Evolutionary conservation across 306 rosid species (phyloP).

Genomic region (Prunus kanzakura): DNA sequence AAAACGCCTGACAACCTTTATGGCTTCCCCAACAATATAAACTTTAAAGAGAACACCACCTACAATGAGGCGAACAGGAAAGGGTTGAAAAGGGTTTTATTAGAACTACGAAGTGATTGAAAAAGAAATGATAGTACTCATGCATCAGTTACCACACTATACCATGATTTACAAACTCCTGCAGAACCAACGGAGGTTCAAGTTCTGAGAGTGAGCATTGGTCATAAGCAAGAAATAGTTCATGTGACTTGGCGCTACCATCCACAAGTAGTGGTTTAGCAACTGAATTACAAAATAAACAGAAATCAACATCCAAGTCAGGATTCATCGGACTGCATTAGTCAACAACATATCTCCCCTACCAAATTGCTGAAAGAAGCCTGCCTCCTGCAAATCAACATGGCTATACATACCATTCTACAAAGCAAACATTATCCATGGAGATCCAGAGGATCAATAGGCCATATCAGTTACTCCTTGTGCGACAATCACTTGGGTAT

Average conservation of each 20-base stretch:
- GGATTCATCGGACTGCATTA: background rate
- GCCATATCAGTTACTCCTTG: background rate
- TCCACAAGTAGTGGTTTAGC: slow-evolving; percentile 87
- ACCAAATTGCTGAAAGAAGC: slow-evolving; percentile 1
- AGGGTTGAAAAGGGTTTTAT: background rate
- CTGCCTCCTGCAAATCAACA: background rate
- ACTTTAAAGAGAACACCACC: slow-evolving; percentile 92
- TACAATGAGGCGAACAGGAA: slow-evolving; percentile 21
- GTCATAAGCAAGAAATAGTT: slow-evolving; percentile 77
- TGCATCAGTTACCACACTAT: slow-evolving; percentile 7
- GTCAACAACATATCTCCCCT: background rate
- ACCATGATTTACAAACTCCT: slow-evolving; percentile 96
- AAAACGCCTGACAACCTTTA: slow-evolving; percentile 88
- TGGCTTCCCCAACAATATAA: slow-evolving; percentile 79
- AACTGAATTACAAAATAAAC: slow-evolving; percentile 38
- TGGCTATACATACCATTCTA: background rate
- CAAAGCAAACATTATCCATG: background rate
- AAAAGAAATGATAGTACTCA: background rate
- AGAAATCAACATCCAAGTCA: background rate
- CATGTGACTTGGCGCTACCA: slow-evolving; percentile 86
- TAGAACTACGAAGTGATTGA: background rate
- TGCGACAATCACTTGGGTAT: background rate
- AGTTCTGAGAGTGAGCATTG: slow-evolving; percentile 74
- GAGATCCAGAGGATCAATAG: background rate
- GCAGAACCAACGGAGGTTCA: slow-evolving; percentile 87